A percentile compares a stretch with the other conserved stretches of the same genome.
Conservation (phyloP, 176 grass and related monocot genomes). For the Eleusine coracana region DNA sequence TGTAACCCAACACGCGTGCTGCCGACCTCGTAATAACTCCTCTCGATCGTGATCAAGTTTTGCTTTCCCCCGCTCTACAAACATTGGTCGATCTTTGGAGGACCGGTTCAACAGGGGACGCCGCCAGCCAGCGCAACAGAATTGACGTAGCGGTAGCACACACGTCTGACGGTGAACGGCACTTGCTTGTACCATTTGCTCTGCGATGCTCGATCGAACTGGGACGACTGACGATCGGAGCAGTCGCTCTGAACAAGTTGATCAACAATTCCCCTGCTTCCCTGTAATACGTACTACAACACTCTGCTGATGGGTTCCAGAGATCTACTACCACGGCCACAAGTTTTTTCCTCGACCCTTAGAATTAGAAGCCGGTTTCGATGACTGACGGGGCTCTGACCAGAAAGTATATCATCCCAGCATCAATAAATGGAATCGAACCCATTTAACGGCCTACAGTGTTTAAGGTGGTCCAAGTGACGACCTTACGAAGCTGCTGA, state of each 20-base stretch:
- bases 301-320: too few species aligned
- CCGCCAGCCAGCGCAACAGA: conserved; percentile 10
- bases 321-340: background rate
- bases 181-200: background rate
- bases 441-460: conserved; percentile 27
- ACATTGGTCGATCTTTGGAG: conserved; percentile 14
- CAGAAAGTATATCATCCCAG: background rate
- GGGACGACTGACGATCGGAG: background rate
- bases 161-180: background rate
- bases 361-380: too few species aligned
- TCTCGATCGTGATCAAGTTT: background rate
- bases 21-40: conserved; percentile 46
- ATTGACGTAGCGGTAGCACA: background rate
- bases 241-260: background rate
- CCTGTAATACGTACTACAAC: too few species aligned
- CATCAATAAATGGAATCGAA: conserved; percentile 13
- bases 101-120: conserved; percentile 2
- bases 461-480: conserved; percentile 10
- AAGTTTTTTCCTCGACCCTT: too few species aligned
- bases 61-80: background rate
- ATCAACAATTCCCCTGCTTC: background rate
- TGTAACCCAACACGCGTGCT: conserved; percentile 22
- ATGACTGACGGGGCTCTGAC: background rate
- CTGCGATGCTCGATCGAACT: background rate
- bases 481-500: background rate